Base-by-base conservation (phyloP, 768 basidiomycete genomes). In the Candolleomyces aberdarensis region DNA sequence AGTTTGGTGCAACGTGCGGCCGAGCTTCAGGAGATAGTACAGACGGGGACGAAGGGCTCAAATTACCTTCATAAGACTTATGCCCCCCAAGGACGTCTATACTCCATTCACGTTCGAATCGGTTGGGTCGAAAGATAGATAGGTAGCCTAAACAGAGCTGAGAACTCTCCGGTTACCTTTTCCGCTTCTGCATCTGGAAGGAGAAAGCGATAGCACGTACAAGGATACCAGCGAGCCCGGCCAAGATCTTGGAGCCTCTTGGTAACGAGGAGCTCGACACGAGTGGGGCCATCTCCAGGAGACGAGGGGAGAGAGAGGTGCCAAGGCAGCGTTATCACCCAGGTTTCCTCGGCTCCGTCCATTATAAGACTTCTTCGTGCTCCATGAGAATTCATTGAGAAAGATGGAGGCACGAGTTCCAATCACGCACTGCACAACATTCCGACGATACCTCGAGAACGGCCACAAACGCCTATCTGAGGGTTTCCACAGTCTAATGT, bases 81-180 rank as follows among this genome's bases (percentile, higher is more conserved):
- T 36, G 36, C 1, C 36, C 36, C 36, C 36, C 44, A 17, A 20
- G 44, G 17, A 17, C 19, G 39, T 36, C 15, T 19, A n/a, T 41
- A 14, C 40, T 36, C 54, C 54, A 56, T 56, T 56, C 54, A 14
- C 26, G n/a, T 26, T 56, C 54, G 20, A 56, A 56, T 26, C 54
- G 31, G 20, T 56, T 56, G 32, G 54, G 54, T 19, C 13, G 40
- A 20, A 56, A 56, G 11, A 56, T 56, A 5, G 54, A 56, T 22
- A 56, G 19, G 20, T 56, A 56, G 14, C 54, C 54, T 17, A 56
- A 9, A 39, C 31, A 56, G 19, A 56, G 54, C 54, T 56, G 20
- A 5, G 52, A 40, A 8, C 1, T 20, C 11, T 17, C 19, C 3
- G 13, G 17, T 54, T 32, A 15, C 17, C 29, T 1, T 32, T 7